Evolutionary conservation across 108 stramenopile species (phyloP).

Genomic region (Cafeteria roenbergensis): DNA sequence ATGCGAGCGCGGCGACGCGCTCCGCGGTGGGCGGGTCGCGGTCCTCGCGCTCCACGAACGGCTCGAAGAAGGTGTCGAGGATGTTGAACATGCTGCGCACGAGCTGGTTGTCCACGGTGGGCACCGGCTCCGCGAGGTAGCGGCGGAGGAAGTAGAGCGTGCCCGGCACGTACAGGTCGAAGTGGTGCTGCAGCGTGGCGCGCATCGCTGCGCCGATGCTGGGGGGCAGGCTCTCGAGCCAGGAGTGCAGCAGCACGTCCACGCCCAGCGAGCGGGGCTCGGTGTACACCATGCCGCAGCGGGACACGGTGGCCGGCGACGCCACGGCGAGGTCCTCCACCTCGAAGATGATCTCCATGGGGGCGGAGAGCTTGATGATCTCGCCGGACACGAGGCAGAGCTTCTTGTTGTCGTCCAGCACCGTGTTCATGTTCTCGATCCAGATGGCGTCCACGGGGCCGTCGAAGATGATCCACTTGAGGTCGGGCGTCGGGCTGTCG

Average conservation of each 20-base stretch:
- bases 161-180: constrained; percentile 34
- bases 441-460: constrained; percentile 60
- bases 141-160: constrained; percentile 26
- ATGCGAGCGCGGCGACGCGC: constrained; percentile 12
- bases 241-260: constrained; percentile 39
- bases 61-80: constrained; percentile 48
- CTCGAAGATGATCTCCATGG: constrained; percentile 63
- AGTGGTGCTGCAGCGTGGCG: constrained; percentile 18
- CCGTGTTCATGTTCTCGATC: constrained; percentile 67
- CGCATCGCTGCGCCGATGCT: constrained; percentile 8
- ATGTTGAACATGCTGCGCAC: constrained; percentile 35
- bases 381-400: constrained; percentile 53
- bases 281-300: constrained; percentile 60
- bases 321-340: constrained; percentile 52
- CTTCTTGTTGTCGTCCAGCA: constrained; percentile 63
- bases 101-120: constrained; percentile 53
- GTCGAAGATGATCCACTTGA: constrained; percentile 58
- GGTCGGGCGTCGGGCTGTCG: constrained; percentile 36
- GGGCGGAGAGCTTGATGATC: constrained; percentile 47
- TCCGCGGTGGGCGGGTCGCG: constrained; percentile 21
- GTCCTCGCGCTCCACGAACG: constrained; percentile 37
- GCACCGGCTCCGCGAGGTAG: constrained; percentile 40
- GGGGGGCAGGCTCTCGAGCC: constrained; percentile 31
- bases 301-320: constrained; percentile 54
- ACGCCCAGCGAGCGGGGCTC: constrained; percentile 48